Base-by-base conservation (phyloP, 2,329 filamentous ascomycete genomes). In the Pseudogymnoascus sp. region DNA sequence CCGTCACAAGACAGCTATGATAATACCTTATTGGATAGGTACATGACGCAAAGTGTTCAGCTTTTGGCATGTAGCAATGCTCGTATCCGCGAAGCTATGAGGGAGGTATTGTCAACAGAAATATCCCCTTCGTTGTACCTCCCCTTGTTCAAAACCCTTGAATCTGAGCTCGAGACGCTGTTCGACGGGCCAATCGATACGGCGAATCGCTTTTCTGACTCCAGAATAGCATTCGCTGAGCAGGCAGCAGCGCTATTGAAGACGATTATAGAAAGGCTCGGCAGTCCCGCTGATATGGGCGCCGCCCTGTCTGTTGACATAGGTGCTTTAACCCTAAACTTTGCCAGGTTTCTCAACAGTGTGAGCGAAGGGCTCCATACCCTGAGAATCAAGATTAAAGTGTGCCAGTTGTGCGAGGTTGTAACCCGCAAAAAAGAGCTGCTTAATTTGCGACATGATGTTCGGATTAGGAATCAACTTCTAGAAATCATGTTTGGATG, bases 401-500 rank as follows among this genome's bases (percentile, higher is more conserved):
- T 88, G 42, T 89, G 86, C 69, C 85, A 88, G 68, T 74, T 89
- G 6, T 87, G 82, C 65, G 86, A 89, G 68, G 81, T 81, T 3
- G 81, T 89, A 36, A 86, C 82, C 11, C 83, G 82, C 72, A 82
- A 86, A 67, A 89, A 88, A 69, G 86, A 89, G 69, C 82, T 88
- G 61, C 75, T 89, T 45, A 89, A 88, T 68, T 75, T 89, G 10
- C 80, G 86, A 61, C 86, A 89, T 68, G 86, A 89, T 71, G 83
- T 89, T 40, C 82, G 85, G 29, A 86, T 88, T 68, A 78, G 86
- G 62, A 89, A 89, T 67, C 86, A 88, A 69, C 76, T 89, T 12
- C 76, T 89, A 10, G 86, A 88, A 70, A 85, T 85, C 64, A 83
- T 88, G 37, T 87, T 87, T 66, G 80, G 83, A 65, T 89, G 86